Conservation (phyloP, 768 basidiomycete genomes). For the Pholiota conissans region DNA sequence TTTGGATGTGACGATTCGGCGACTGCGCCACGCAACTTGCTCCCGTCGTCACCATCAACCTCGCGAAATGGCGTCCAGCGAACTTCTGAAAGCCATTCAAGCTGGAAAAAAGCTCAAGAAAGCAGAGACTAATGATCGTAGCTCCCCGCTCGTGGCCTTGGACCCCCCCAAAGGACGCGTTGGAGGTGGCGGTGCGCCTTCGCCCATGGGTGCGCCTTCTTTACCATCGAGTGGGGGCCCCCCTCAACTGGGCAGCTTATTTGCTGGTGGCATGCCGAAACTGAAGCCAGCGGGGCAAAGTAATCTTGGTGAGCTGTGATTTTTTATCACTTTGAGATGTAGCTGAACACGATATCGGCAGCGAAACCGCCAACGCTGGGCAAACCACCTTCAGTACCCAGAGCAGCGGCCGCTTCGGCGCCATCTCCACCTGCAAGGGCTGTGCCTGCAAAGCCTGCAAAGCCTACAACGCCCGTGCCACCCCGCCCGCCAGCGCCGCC, state of each 20-base stretch:
- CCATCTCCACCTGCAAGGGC: constrained; percentile 28
- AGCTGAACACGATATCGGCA: constrained; percentile 23
- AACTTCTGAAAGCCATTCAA: constrained; percentile 80
- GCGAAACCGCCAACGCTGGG: constrained; percentile 64
- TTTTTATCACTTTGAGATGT: constrained; percentile 8
- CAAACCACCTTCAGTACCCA: constrained; percentile 67
- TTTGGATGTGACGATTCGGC: constrained; percentile 1
- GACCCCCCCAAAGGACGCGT: constrained; percentile 42
- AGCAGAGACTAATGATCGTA: constrained; percentile 79
- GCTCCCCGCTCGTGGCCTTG: constrained; percentile 54
- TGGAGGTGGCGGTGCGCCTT: constrained; percentile 26
- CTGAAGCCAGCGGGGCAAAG: constrained; percentile 76
- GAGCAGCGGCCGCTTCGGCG: constrained; percentile 27
- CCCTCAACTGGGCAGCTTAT: constrained; percentile 81
- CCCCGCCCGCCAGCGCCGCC: constrained; percentile 29
- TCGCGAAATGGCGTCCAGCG: constrained; percentile 65
- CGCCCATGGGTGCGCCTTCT: constrained; percentile 19
- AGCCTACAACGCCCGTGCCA: constrained; percentile 32
- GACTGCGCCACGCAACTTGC: constrained; percentile 10
- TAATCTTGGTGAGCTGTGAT: constrained; percentile 45
- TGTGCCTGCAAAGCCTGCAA: constrained; percentile 33
- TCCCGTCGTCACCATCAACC: constrained; percentile 1
- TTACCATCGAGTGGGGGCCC: constrained; percentile 41
- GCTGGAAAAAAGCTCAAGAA: constrained; percentile 83
- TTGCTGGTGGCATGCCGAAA: constrained; percentile 92